These are phyloP conservation scores for Phytophthora colocasiae DNA, from an alignment of 352 stramenopile genomes.

Conservation along the genomic window DNA sequence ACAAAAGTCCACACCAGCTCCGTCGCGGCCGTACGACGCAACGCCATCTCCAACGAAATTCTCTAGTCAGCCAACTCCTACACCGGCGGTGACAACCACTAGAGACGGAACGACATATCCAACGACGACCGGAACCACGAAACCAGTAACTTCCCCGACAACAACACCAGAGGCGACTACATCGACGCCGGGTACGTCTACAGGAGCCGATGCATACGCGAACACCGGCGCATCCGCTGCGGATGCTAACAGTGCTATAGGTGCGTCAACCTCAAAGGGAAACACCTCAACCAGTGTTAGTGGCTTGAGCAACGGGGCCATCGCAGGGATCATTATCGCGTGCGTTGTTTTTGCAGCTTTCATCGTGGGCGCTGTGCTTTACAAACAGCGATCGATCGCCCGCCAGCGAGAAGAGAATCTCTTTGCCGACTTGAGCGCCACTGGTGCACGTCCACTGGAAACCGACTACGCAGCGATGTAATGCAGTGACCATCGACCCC, in stretches of 20 bases:
- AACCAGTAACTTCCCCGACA: slow-evolving; percentile 6
- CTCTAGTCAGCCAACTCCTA: slow-evolving; percentile 5
- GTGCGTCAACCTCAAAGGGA: slow-evolving; percentile 9
- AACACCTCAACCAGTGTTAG: slow-evolving; percentile 4
- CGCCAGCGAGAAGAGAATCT: slow-evolving; percentile 35
- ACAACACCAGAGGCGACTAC: not conserved
- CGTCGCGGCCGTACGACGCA: not conserved
- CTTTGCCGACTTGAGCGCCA: slow-evolving; percentile 29
- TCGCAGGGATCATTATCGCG: slow-evolving; percentile 29
- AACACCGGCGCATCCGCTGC: slow-evolving; percentile 7
- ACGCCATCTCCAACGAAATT: slow-evolving; percentile 16
- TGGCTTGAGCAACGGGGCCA: slow-evolving; percentile 14
- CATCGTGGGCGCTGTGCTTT: slow-evolving; percentile 23
- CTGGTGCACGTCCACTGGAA: slow-evolving; percentile 25
- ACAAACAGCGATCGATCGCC: slow-evolving; percentile 22
- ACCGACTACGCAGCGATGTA: slow-evolving; percentile 37
- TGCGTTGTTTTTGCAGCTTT: slow-evolving; percentile 23
- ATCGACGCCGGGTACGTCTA: not conserved
- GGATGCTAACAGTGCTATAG: not conserved
- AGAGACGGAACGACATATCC: slow-evolving; percentile 9
- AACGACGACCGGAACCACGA: slow-evolving; percentile 2
- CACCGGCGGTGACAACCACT: slow-evolving; percentile 17
- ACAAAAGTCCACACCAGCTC: slow-evolving; percentile 2
- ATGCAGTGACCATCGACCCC: not conserved
- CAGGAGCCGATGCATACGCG: not conserved